These are phyloP conservation scores for Penicillium ochrochloron DNA, from an alignment of 495 filamentous ascomycete species.

Conservation along the genomic window DNA sequence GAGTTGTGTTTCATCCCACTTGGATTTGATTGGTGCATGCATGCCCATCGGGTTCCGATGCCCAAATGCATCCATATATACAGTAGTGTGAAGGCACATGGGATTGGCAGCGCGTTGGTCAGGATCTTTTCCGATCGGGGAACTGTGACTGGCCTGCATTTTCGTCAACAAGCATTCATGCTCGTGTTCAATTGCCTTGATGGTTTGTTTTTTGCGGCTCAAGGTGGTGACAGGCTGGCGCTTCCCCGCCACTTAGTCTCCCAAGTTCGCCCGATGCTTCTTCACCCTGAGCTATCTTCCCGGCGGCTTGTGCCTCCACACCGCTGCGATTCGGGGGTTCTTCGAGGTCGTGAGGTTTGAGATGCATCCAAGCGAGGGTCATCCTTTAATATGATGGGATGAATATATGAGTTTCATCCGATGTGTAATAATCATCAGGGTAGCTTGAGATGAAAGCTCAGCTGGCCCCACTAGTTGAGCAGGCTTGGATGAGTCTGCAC, in stretches of 20 bases:
- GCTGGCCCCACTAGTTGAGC: not conserved
- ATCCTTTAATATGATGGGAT: not conserved
- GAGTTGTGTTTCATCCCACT: not conserved
- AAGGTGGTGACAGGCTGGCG: not conserved
- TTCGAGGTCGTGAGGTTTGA: not conserved
- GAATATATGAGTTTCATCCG: not conserved
- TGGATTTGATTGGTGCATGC: not conserved
- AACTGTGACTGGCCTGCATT: not conserved
- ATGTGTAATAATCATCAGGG: not conserved
- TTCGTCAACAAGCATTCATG: not conserved
- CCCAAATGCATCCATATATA: not conserved
- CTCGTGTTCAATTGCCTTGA: not conserved
- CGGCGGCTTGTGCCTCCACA: conserved; percentile 1
- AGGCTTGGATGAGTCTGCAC: not conserved
- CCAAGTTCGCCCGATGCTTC: not conserved
- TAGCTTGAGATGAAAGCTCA: not conserved
- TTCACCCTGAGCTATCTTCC: not conserved
- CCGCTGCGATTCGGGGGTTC: not conserved
- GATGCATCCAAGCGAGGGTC: not conserved
- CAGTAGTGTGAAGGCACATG: not conserved
- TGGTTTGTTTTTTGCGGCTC: not conserved
- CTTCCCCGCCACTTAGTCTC: conserved; percentile 1
- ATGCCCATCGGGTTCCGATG: not conserved
- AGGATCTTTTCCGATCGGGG: not conserved
- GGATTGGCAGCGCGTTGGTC: not conserved